Base-by-base conservation (phyloP, 1,284 basidiomycete species). In the Leccinum pallidistipes region DNA sequence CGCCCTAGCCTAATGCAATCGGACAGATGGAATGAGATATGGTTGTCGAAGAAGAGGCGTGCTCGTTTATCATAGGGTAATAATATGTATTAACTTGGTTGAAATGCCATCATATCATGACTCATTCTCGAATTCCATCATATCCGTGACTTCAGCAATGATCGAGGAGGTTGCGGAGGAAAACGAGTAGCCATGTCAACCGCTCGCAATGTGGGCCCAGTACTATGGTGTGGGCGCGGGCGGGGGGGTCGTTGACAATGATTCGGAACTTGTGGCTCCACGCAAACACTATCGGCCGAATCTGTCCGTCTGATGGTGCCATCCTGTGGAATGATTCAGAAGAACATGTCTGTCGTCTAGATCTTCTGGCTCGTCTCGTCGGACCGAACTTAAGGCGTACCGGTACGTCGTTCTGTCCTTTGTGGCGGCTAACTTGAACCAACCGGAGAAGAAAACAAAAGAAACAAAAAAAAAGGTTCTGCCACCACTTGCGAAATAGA, bases 401-500 rank as follows among this genome's bases (percentile, higher is more conserved):
- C 6, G n/a, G 45, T 14, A 21, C 4, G 45, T 47, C 45, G 21
- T 14, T 21, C 3, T 24, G 12, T 47, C 45, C 45, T 21, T 47
- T 24, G 45, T 47, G 45, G 45, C 12, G 45, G 12, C 45, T 47
- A 14, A 47, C 18, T 8, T 7, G 27, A 27, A 27, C 27, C 11
- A 47, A 3, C 21, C 11, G 7, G 11, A 32, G 29, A 55, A 16
- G 12, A n/a, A 6, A 32, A 55, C n/a, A 27, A 40, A n/a, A 27
- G 9, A 12, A 51, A 29, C n/a, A 14, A 58, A 51, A 0, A 14
- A 47, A 32, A 40, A 51, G 45, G 9, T 38, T 47, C 55, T 57
- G 58, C 64, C 65, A 36, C 18, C 21, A 21, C 21, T 21, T 12
- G 31, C 21, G 47, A 63, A 52, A 29, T 21, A 55, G 52, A 55